Evolutionary conservation across 371 early-diverging fungal species (phyloP).

Genomic region (Lichtheimia ornata): DNA sequence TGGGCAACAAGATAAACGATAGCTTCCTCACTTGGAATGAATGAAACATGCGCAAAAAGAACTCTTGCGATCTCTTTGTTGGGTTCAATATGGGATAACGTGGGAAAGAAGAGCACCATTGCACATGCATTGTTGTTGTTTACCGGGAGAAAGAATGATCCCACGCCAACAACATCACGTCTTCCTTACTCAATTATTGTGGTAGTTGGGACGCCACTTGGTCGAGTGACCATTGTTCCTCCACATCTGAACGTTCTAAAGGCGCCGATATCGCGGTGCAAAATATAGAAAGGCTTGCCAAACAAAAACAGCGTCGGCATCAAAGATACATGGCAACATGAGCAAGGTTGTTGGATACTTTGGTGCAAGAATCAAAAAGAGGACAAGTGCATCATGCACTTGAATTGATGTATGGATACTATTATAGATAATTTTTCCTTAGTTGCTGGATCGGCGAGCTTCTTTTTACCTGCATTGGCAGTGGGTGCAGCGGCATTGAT

Average conservation of each 20-base stretch:
- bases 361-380: neutral
- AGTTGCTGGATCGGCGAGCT: slow-evolving; percentile 48
- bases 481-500: too few species aligned
- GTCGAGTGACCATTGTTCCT: slow-evolving; percentile 42
- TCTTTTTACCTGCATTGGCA: slow-evolving; percentile 42
- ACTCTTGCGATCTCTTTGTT: too few species aligned
- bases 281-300: slow-evolving; percentile 27
- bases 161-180: too few species aligned
- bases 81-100: too few species aligned
- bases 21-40: too few species aligned
- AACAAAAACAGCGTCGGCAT: slow-evolving; percentile 46
- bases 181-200: neutral
- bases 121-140: neutral
- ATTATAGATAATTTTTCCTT: slow-evolving; percentile 26
- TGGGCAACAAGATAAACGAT: too few species aligned
- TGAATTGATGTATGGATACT: too few species aligned
- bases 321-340: slow-evolving; percentile 51
- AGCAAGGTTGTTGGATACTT: slow-evolving; percentile 46
- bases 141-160: too few species aligned
- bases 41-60: too few species aligned
- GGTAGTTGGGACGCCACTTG: slow-evolving; percentile 6
- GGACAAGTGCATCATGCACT: slow-evolving; percentile 6
- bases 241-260: slow-evolving; percentile 49
- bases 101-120: neutral
- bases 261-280: slow-evolving; percentile 39